A percentile compares a stretch with the other conserved stretches of the same genome.
Conservation (phyloP, 805 yeast genomes). For the Schwanniomyces pseudopolymorphus region DNA sequence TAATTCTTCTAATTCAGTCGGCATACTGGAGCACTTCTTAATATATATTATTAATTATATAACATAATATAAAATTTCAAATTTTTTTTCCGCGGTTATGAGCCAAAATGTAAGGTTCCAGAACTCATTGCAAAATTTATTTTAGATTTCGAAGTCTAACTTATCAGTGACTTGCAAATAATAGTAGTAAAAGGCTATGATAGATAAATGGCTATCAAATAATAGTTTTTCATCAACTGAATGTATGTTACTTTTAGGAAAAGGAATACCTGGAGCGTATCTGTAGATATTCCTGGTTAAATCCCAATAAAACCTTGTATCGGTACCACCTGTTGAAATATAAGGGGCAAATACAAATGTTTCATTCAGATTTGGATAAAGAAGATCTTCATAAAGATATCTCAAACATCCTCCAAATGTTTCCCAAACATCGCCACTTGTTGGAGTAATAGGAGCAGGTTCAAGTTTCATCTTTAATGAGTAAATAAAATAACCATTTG, state of each 20-base stretch:
- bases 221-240: slow-evolving; percentile 33
- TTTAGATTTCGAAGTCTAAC: slow-evolving; percentile 1
- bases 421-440: slow-evolving; percentile 31
- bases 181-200: slow-evolving; percentile 39
- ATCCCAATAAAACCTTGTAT: slow-evolving; percentile 42
- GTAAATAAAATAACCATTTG: slow-evolving; percentile 32
- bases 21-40: slow-evolving; percentile 25
- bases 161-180: slow-evolving; percentile 30
- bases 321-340: slow-evolving; percentile 39
- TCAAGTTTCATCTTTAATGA: slow-evolving; percentile 24
- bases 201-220: slow-evolving; percentile 33
- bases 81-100: neutral
- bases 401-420: slow-evolving; percentile 36
- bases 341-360: slow-evolving; percentile 33
- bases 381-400: slow-evolving; percentile 36
- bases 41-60: neutral
- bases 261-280: slow-evolving; percentile 26
- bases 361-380: slow-evolving; percentile 21
- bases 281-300: slow-evolving; percentile 38
- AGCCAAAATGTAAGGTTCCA: neutral
- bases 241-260: slow-evolving; percentile 24
- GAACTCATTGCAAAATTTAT: neutral
- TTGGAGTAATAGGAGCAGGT: slow-evolving; percentile 41
- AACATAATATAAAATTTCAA: neutral
- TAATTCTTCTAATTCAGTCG: slow-evolving; percentile 50